phyloP scores from a whole-genome alignment of 805 yeast genomes.

The Wickerhamomyces strasburgensis region DNA sequence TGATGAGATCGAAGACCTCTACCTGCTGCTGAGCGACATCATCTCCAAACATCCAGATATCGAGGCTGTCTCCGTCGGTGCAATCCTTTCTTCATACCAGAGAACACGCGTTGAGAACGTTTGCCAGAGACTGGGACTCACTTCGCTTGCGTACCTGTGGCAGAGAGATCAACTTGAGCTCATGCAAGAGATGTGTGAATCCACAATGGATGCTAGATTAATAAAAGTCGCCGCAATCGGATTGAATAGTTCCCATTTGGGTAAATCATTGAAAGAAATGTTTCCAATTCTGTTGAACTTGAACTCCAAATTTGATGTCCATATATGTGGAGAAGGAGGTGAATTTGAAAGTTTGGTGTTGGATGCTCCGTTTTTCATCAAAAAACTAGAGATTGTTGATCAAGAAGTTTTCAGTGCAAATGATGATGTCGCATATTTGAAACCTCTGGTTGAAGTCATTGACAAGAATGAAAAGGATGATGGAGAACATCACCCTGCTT shows the following conservation, averaged over 20 bases:
- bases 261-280: constrained; percentile 57
- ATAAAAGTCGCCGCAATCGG: constrained; percentile 95
- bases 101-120: constrained; percentile 91
- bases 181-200: constrained; percentile 74
- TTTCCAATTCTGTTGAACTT: constrained; percentile 53
- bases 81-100: constrained; percentile 93
- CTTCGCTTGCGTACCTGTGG: constrained; percentile 80
- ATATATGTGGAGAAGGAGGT: constrained; percentile 98
- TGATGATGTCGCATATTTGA: constrained; percentile 70
- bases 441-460: constrained; percentile 46
- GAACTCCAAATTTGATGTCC: constrained; percentile 70
- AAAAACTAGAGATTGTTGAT: constrained; percentile 32
- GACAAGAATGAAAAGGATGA: constrained; percentile 28
- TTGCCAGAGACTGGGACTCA: constrained; percentile 65
- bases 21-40: constrained; percentile 44
- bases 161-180: constrained; percentile 76
- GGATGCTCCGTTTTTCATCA: constrained; percentile 79
- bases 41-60: constrained; percentile 57
- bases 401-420: constrained; percentile 24
- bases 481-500: constrained; percentile 17
- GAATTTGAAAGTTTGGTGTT: constrained; percentile 92
- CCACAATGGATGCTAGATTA: constrained; percentile 69
- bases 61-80: constrained; percentile 91
- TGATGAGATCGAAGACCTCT: constrained; percentile 89
- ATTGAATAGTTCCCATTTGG: constrained; percentile 59